Evolutionary conservation across 805 yeast genomes (phyloP).

Genomic region (Kluyveromyces aestuarii): DNA sequence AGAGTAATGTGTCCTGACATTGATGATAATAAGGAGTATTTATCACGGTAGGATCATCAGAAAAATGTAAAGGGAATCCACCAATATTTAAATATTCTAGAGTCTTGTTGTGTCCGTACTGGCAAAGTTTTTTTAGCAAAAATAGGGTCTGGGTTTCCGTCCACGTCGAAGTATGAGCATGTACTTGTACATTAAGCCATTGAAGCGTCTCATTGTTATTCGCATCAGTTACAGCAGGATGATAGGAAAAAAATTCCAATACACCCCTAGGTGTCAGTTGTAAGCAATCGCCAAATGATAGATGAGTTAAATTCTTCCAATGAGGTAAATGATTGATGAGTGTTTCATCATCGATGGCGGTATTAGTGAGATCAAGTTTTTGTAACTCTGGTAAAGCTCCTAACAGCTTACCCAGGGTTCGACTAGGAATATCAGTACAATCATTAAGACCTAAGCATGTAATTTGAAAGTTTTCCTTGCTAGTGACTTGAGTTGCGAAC

Average conservation of each 20-base stretch:
- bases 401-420: slow-evolving; percentile 35
- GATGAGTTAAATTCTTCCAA: slow-evolving; percentile 57
- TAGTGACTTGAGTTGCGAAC: slow-evolving; percentile 20
- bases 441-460: slow-evolving; percentile 68
- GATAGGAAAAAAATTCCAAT: slow-evolving; percentile 57
- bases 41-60: slow-evolving; percentile 17
- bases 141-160: slow-evolving; percentile 43
- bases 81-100: slow-evolving; percentile 47
- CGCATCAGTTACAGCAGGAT: slow-evolving; percentile 47
- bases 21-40: slow-evolving; percentile 22
- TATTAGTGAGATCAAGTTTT: slow-evolving; percentile 73
- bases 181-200: slow-evolving; percentile 62
- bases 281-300: slow-evolving; percentile 58
- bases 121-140: slow-evolving; percentile 32
- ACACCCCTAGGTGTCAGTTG: slow-evolving; percentile 65
- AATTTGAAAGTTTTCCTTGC: slow-evolving; percentile 23
- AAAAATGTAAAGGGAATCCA: slow-evolving; percentile 48
- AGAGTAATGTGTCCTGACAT: slow-evolving; percentile 26
- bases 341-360: slow-evolving; percentile 60
- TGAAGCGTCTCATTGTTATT: slow-evolving; percentile 36
- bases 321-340: slow-evolving; percentile 44
- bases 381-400: slow-evolving; percentile 53
- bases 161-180: slow-evolving; percentile 51
- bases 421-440: slow-evolving; percentile 65
- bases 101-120: slow-evolving; percentile 28